Evolutionary conservation across 371 early-diverging fungal species (phyloP), one percentile per base, ranked within the genome.

Genomic region (Apophysomyces trapeziformis): DNA sequence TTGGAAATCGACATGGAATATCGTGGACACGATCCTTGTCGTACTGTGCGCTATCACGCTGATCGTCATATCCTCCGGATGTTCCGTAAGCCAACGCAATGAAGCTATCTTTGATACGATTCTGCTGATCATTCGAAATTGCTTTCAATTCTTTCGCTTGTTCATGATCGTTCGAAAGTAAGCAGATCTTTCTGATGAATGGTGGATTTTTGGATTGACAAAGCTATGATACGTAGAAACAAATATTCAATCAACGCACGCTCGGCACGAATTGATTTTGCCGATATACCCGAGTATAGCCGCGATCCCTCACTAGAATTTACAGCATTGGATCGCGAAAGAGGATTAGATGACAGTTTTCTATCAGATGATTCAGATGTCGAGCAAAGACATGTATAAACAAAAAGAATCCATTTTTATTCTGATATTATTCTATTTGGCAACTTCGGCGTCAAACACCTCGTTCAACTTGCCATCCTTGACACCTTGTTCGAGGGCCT

Each of bases 1-100:
- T 67, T 93, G 92, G 92, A 78, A 78, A 39, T 90, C 91, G 7
- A 65, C 83, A 38, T 91, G 90, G 88, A 93, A 93, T 70, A 74
- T 90, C 21, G 71, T 89, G n/a, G 93, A 93, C 70, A 76, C 88
- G 14, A 57, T 84, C 11, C 70, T 93, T 14, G 91, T 92, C 7
- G 64, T 72, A 2, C 68, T 93, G 8, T 93, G 93, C 69, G 79
- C 85, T 35, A 69, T 91, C 41, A 90, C 92, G 6, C 69, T 93
- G 36, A 75, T 90, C 64, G 84, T 90, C 47, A 73, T 92, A 35
- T 73, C 86, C 1, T 83, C 86, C 35, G 90, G 89, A 12, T 92
- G 92, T 61, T 82, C 85, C 0, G 84, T 78, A 1, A 73, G 81
- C 9, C 82, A 86, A 46, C 72, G 78, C 26, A 80, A 77, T 38